phyloP scores from a whole-genome alignment of 371 early-diverging fungal genomes.

The Syncephalastrum racemosum region DNA sequence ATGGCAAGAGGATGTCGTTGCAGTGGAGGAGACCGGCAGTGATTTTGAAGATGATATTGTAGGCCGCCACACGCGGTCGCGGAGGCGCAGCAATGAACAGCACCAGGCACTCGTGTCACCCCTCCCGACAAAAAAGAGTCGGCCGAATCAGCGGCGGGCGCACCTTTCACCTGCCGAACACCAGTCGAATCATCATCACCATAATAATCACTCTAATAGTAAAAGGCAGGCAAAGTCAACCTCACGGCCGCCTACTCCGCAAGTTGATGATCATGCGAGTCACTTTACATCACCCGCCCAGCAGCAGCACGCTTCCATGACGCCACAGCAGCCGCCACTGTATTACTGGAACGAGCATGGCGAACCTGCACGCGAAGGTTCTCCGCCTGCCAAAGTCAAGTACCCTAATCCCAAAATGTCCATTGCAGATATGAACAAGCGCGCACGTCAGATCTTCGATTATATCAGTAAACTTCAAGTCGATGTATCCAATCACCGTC shows the following conservation, averaged over 20 bases:
- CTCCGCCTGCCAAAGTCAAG: constrained; percentile 51
- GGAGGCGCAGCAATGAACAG: constrained; percentile 7
- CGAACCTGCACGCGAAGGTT: constrained; percentile 33
- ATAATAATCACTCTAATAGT: constrained; percentile 5
- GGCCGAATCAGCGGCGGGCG: constrained; percentile 9
- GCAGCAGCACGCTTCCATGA: constrained; percentile 4
- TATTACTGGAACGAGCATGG: constrained; percentile 41
- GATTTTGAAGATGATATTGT: not conserved
- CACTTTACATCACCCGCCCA: not conserved
- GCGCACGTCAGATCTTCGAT: constrained; percentile 57
- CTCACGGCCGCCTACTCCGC: constrained; percentile 17
- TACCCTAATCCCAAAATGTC: constrained; percentile 55
- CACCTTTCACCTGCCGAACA: constrained; percentile 6
- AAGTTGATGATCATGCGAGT: not conserved
- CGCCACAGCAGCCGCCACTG: constrained; percentile 5
- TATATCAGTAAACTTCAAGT: constrained; percentile 54
- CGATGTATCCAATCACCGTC: constrained; percentile 22
- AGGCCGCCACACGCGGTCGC: constrained; percentile 13
- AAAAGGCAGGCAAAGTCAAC: constrained; percentile 10
- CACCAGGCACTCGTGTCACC: constrained; percentile 3
- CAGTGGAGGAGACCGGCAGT: not conserved
- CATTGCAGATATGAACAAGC: constrained; percentile 62
- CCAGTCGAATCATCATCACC: constrained; percentile 4
- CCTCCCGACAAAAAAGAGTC: constrained; percentile 4
- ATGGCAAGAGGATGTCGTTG: not conserved